Percentiles rank a stretch among this genome's conserved stretches.
Conservation (phyloP, 495 filamentous ascomycete species). For the Neurospora africana region DNA sequence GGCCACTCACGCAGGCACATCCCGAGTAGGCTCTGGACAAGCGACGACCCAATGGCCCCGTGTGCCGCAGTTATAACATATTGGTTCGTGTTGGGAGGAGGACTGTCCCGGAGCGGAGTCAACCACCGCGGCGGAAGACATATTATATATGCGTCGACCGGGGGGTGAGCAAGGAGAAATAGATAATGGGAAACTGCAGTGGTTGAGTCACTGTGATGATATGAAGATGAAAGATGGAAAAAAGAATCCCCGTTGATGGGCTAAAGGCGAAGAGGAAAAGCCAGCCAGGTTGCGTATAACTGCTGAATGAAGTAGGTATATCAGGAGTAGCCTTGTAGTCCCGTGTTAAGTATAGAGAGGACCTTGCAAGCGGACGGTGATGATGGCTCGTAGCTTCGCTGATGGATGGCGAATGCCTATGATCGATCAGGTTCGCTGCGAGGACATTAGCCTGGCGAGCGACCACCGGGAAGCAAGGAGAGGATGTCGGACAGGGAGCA, state of each 20-base stretch:
- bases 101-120: slow-evolving; percentile 25
- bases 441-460: neutral
- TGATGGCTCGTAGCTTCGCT: neutral
- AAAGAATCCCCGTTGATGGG: neutral
- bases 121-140: slow-evolving; percentile 16
- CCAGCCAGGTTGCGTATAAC: neutral
- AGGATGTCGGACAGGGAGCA: neutral
- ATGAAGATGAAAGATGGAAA: neutral
- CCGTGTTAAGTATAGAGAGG: neutral
- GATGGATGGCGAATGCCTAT: neutral
- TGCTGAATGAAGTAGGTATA: neutral
- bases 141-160: neutral
- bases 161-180: neutral
- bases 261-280: neutral
- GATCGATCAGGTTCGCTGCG: neutral
- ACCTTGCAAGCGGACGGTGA: neutral
- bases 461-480: neutral
- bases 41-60: slow-evolving; percentile 38
- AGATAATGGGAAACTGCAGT: neutral
- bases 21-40: slow-evolving; percentile 39
- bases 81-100: slow-evolving; percentile 21
- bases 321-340: neutral
- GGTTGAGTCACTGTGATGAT: neutral
- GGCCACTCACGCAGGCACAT: slow-evolving; percentile 49
- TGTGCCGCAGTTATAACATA: slow-evolving; percentile 43